Base-by-base conservation (phyloP, 495 filamentous ascomycete genomes). In the Penicillium malachiteum region DNA sequence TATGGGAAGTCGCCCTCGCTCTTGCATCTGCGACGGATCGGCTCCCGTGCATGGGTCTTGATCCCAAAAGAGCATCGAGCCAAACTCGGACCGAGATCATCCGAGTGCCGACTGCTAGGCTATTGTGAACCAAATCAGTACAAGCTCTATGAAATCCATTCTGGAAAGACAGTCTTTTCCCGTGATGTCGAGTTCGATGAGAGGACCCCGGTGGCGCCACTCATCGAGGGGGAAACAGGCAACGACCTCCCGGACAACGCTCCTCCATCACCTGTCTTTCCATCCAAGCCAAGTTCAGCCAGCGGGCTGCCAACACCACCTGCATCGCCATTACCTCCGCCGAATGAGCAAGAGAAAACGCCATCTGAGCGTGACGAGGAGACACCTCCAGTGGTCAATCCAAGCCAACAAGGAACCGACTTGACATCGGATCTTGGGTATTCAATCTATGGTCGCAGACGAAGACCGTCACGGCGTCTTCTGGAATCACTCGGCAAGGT, bases 401-500 rank as follows among this genome's bases (percentile, higher is more conserved):
- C 40, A 42, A 42, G 40, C 40, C 40, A 42, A 16, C 40, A 42
- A 42, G 40, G 14, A 16, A 18, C 40, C 21, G 46, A 48, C 46
- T 16, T 48, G 46, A 48, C 46, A 48, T 16, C 26, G 46, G 46
- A 48, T 48, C 46, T 48, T 48, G 46, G 46, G 16, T 48, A 48
- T 48, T 48, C 46, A 26, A 34, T 48, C 10, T 48, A 35, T 35
- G 46, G 46, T 34, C 46, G 46, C 46, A 48, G 31, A 35, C 10
- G 46, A 48, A 48, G 46, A 34, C 46, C 46, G 12, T 48, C 46
- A 34, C 46, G 46, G 31, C 26, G 46, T 32, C 31, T 48, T 12
- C 46, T 48, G 46, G 46, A 48, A 48, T 48, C 46, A 48, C 46
- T 48, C 31, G 46, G 46, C 46, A 48, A 48, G 46, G 46, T 48